phyloP scores from a whole-genome alignment of 768 basidiomycete genomes.

The Psilocybe cyanescens region DNA sequence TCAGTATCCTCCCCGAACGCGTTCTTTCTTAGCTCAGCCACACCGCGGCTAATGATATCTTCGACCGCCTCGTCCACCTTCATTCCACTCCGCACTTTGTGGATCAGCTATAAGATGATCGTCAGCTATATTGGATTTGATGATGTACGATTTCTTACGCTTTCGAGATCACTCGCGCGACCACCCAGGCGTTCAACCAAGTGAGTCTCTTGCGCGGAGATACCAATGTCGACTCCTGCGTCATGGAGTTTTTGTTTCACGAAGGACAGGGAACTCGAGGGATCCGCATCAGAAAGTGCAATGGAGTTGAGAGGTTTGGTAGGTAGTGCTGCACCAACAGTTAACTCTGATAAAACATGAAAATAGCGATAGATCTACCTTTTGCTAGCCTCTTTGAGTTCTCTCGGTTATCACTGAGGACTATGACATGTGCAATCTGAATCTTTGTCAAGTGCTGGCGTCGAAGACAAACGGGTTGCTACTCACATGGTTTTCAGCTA shows the following conservation, averaged over 20 bases:
- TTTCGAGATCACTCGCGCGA: constrained; percentile 87
- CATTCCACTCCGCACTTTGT: constrained; percentile 81
- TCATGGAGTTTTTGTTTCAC: constrained; percentile 79
- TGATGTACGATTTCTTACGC: constrained; percentile 48
- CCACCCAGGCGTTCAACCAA: constrained; percentile 84
- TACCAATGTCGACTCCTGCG: constrained; percentile 50
- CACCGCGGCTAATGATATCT: constrained; percentile 81
- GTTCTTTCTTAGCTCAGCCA: constrained; percentile 85
- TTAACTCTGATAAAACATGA: not conserved
- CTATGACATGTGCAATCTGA: constrained; percentile 89
- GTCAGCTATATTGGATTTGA: not conserved
- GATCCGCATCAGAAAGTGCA: constrained; percentile 84
- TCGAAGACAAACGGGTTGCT: not conserved
- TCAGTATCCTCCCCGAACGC: constrained; percentile 93
- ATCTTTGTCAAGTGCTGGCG: not conserved
- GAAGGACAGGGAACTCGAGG: constrained; percentile 76
- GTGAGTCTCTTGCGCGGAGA: constrained; percentile 57
- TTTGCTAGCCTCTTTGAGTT: constrained; percentile 84
- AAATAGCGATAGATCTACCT: constrained; percentile 43
- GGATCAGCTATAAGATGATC: constrained; percentile 62
- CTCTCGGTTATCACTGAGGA: constrained; percentile 89
- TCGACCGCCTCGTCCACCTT: constrained; percentile 81
- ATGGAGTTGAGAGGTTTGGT: constrained; percentile 83
- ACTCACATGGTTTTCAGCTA: constrained; percentile 80
- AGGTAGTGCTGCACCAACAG: constrained; percentile 62